Conservation (phyloP, 441 rosid genomes). For the Breynia disticha region DNA sequence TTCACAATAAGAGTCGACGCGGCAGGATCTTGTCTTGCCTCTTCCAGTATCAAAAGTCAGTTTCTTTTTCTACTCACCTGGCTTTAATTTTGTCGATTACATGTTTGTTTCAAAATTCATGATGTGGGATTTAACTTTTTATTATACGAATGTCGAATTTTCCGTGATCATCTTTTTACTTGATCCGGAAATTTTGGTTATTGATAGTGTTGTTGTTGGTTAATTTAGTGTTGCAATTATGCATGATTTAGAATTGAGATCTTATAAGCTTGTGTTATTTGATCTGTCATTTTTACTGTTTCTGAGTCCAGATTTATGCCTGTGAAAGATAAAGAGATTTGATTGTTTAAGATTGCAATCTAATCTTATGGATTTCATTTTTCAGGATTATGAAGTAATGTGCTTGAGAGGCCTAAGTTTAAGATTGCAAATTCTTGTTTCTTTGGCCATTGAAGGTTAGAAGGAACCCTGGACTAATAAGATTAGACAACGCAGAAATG, state of each 20-base stretch:
- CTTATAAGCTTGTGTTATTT: no score
- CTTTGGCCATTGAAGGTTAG: slow-evolving; percentile 15
- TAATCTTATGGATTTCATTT: slow-evolving; percentile 2
- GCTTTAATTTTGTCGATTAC: background rate
- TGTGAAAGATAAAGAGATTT: background rate
- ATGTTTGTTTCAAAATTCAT: background rate
- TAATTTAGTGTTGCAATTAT: slow-evolving; percentile 1
- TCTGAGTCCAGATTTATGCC: background rate
- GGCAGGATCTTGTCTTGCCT: background rate
- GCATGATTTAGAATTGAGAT: background rate
- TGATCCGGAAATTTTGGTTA: slow-evolving; percentile 7
- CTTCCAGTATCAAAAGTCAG: background rate
- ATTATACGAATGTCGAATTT: background rate
- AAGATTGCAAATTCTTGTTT: slow-evolving; percentile 9
- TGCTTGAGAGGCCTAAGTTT: slow-evolving; percentile 8
- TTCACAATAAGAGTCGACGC: background rate
- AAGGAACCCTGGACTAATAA: slow-evolving; percentile 13
- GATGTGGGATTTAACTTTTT: background rate
- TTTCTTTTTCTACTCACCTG: background rate
- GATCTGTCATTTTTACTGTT: background rate
- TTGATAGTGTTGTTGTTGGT: background rate
- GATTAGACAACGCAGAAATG: slow-evolving; percentile 41
- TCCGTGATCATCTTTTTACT: background rate
- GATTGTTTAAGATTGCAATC: no score
- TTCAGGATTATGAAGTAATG: slow-evolving; percentile 17